A percentile compares a stretch with the other conserved stretches of the same genome.
These are phyloP conservation scores for Coemansia sp. DNA, from an alignment of 192 early-diverging fungal species.

Conservation along the genomic window DNA sequence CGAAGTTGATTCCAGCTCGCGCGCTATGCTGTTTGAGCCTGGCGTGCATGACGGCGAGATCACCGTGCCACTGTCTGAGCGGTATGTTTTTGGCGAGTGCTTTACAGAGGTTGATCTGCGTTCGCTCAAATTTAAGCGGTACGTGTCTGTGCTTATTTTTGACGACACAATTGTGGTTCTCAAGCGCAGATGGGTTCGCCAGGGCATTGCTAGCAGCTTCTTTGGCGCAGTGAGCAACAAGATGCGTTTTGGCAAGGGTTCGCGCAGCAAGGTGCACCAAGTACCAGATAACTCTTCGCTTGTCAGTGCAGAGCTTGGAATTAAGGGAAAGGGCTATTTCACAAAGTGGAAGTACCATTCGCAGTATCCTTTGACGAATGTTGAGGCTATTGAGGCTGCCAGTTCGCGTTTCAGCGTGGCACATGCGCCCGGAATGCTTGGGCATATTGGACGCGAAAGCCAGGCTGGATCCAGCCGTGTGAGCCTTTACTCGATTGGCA, in stretches of 20 bases:
- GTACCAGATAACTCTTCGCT: slow-evolving; percentile 54
- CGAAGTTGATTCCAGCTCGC: slow-evolving; percentile 62
- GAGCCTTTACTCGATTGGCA: slow-evolving; percentile 57
- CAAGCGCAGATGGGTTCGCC: slow-evolving; percentile 65
- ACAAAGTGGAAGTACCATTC: slow-evolving; percentile 72
- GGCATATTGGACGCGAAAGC: slow-evolving; percentile 42
- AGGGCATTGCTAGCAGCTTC: slow-evolving; percentile 55
- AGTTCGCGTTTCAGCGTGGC: slow-evolving; percentile 55
- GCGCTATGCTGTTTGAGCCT: slow-evolving; percentile 60
- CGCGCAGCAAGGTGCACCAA: slow-evolving; percentile 34
- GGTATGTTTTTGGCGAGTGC: slow-evolving; percentile 68
- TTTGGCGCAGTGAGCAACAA: slow-evolving; percentile 58
- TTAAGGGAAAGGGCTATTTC: slow-evolving; percentile 63
- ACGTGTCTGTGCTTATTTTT: slow-evolving; percentile 65
- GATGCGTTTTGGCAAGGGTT: slow-evolving; percentile 54
- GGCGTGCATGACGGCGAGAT: slow-evolving; percentile 59
- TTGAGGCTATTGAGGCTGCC: slow-evolving; percentile 64
- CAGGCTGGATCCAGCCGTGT: slow-evolving; percentile 48
- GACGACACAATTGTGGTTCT: slow-evolving; percentile 67
- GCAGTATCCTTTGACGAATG: slow-evolving; percentile 57
- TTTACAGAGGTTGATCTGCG: slow-evolving; percentile 65
- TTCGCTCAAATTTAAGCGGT: slow-evolving; percentile 64
- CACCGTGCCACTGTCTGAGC: slow-evolving; percentile 54
- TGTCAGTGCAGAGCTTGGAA: slow-evolving; percentile 53
- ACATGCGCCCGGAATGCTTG: slow-evolving; percentile 44